Conservation (phyloP, 1,139 yeast genomes). For the Zygoascus meyerae region DNA sequence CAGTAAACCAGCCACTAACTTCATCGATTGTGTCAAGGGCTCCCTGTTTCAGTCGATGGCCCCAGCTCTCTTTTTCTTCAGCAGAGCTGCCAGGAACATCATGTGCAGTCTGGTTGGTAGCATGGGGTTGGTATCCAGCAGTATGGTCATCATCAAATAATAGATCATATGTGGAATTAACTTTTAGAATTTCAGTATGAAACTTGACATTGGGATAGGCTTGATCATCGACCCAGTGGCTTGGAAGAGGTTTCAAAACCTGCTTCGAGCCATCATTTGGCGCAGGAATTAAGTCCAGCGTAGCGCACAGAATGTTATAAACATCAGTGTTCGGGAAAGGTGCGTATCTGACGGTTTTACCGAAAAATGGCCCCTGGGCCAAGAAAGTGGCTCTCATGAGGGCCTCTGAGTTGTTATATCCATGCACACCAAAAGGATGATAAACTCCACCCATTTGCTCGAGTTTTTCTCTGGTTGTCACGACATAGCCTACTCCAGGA, state of each 20-base stretch:
- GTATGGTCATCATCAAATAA: conserved; percentile 18
- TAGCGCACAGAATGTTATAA: conserved; percentile 68
- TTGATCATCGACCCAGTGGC: conserved; percentile 49
- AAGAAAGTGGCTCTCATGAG: conserved; percentile 79
- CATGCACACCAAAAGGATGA: conserved; percentile 73
- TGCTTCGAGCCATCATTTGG: conserved; percentile 52
- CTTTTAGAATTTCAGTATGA: conserved; percentile 28
- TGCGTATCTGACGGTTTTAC: conserved; percentile 35
- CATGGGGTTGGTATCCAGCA: conserved; percentile 7
- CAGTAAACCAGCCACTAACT: conserved; percentile 6
- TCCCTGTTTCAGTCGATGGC: not conserved
- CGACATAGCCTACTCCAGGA: conserved; percentile 74
- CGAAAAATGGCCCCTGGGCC: conserved; percentile 77
- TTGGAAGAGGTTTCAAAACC: conserved; percentile 34
- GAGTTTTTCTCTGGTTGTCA: conserved; percentile 60
- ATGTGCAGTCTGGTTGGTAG: not conserved
- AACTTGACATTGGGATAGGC: conserved; percentile 57
- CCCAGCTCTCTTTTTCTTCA: conserved; percentile 1
- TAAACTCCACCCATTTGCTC: conserved; percentile 42
- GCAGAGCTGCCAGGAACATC: not conserved
- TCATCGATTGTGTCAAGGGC: conserved; percentile 1
- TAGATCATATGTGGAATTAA: conserved; percentile 32
- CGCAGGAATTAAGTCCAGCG: conserved; percentile 52
- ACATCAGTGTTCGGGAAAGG: conserved; percentile 73
- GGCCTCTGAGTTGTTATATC: conserved; percentile 69